phyloP scores from a whole-genome alignment of 257 asterid genomes.

The Solanum appendiculatum region DNA sequence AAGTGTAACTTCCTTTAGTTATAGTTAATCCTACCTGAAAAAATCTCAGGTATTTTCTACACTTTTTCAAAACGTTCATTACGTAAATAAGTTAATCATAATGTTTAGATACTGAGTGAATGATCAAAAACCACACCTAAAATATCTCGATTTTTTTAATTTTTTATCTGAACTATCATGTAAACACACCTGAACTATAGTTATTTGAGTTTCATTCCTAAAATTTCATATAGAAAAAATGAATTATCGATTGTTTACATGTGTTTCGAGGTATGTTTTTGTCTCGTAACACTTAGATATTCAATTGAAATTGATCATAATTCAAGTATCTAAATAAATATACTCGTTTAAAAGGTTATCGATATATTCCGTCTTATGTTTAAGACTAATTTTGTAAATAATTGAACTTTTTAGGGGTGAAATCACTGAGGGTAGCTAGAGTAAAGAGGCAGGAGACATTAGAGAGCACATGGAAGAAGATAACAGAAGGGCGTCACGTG shows the following conservation, averaged over 20 bases:
- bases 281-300: neutral
- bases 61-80: too few relatives aligned
- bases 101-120: neutral
- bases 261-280: neutral
- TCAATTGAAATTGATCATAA: too few relatives aligned
- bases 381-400: neutral
- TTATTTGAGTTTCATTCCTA: too few relatives aligned
- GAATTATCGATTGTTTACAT: rapidly evolving
- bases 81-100: neutral
- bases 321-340: too few relatives aligned
- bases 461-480: conserved; percentile 22
- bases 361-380: neutral
- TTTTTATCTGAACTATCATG: rapidly evolving
- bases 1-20: too few relatives aligned
- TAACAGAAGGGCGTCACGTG: conserved; percentile 17
- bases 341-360: neutral
- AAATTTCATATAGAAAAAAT: neutral
- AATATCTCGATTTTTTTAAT: too few relatives aligned
- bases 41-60: too few relatives aligned
- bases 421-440: neutral
- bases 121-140: rapidly evolving
- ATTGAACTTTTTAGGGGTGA: neutral
- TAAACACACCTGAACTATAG: too few relatives aligned
- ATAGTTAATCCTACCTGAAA: too few relatives aligned
- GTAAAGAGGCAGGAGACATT: conserved; percentile 13